Conservation (phyloP, 2,329 filamentous ascomycete genomes). For the Madurella fahalii region DNA sequence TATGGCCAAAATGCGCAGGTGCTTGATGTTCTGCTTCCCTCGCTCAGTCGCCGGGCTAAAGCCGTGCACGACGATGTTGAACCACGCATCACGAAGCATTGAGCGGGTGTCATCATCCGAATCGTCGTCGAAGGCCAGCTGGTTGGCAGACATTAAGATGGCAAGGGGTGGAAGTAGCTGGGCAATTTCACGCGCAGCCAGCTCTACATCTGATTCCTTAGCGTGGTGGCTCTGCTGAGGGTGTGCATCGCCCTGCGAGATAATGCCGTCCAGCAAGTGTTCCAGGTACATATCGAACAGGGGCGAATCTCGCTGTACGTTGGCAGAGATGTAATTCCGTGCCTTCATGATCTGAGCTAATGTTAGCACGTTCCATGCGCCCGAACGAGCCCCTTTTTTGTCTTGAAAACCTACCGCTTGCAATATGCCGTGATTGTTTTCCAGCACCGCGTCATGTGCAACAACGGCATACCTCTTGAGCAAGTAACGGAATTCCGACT, state of each 20-base stretch:
- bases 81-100: slow-evolving; percentile 89
- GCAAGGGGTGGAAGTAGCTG: slow-evolving; percentile 87
- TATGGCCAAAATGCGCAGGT: slow-evolving; percentile 78
- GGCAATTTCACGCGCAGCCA: slow-evolving; percentile 81
- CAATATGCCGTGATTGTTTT: slow-evolving; percentile 63
- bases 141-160: slow-evolving; percentile 68
- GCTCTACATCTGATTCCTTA: slow-evolving; percentile 72
- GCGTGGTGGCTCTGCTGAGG: slow-evolving; percentile 60
- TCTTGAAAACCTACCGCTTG: slow-evolving; percentile 57
- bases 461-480: slow-evolving; percentile 79
- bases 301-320: slow-evolving; percentile 63
- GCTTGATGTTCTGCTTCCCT: slow-evolving; percentile 67
- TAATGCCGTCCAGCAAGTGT: slow-evolving; percentile 78
- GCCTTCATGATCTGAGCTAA: slow-evolving; percentile 63
- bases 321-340: slow-evolving; percentile 71
- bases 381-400: background rate
- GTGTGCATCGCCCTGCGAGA: slow-evolving; percentile 84
- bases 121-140: slow-evolving; percentile 46
- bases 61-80: slow-evolving; percentile 93
- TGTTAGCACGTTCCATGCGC: background rate
- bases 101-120: slow-evolving; percentile 66
- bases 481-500: slow-evolving; percentile 78
- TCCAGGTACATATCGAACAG: slow-evolving; percentile 80
- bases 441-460: slow-evolving; percentile 66
- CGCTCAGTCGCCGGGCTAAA: slow-evolving; percentile 72